Evolutionary conservation across 2,329 filamentous ascomycete genomes (phyloP), one percentile per base, ranked within the genome.

Genomic region (Colletotrichum sp.): DNA sequence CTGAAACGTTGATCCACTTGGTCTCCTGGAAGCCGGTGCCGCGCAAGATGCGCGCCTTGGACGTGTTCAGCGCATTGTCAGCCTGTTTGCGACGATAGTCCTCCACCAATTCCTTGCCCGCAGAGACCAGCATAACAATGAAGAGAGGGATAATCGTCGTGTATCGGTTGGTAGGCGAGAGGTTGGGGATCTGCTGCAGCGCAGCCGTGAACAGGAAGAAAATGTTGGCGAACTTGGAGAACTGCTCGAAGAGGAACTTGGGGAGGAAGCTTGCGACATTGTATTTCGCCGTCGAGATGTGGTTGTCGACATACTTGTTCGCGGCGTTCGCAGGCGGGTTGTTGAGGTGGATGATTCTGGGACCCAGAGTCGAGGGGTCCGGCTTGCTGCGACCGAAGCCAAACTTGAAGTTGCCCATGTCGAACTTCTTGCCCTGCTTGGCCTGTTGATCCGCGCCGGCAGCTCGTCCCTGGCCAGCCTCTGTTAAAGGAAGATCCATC

Each of bases 161-260:
- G 83, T 96, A 99, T 85, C 90, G 92, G 86, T 98, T 99, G 12
- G 97, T 99, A 9, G 98, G 97, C 39, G 96, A 98, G 77, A 99
- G 93, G 79, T 94, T 93, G 26, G 97, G 97, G 77, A 99, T 98
- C 84, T 99, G 97, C 87, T 99, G 97, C 61, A 99, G 88, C 55
- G 92, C 93, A 18, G 97, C 96, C 48, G 97, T 99, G 85, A 99
- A 99, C 83, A 99, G 91, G 94, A 99, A 99, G 89, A 99, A 99
- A 82, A 99, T 86, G 86, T 99, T 99, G 88, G 97, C 97, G 85
- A 98, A 98, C 89, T 98, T 99, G 77, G 96, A 98, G 87, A 99
- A 99, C 84, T 99, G 97, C 85, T 99, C 97, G 84, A 96, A 96
- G 72, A 99, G 89, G 86, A 99, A 99, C 85, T 99, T 99, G 67